Conservation (phyloP, 345 rosid genomes). For the Citrus trifoliata region DNA sequence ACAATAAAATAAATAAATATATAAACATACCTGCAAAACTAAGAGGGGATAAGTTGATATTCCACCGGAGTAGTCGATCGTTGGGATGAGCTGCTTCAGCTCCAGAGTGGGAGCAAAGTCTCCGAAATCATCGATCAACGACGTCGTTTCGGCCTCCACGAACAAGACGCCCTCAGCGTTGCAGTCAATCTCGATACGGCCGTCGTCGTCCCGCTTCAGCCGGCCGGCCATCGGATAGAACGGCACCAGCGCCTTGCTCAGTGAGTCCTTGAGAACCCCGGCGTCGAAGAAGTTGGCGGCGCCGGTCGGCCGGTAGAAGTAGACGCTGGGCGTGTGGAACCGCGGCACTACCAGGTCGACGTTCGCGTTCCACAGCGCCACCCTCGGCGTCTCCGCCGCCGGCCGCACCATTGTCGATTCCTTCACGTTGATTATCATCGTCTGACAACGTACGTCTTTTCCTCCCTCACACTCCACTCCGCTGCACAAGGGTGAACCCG, state of each 20-base stretch:
- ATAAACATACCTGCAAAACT: conserved; percentile 69
- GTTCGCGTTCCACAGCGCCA: conserved; percentile 77
- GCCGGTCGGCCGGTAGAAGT: conserved; percentile 76
- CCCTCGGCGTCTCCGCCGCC: conserved; percentile 56
- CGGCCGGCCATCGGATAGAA: conserved; percentile 98
- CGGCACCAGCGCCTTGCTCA: conserved; percentile 70
- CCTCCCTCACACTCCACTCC: neutral
- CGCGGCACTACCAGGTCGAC: conserved; percentile 87
- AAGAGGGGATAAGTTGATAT: conserved; percentile 69
- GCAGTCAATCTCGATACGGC: conserved; percentile 92
- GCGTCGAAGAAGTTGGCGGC: conserved; percentile 67
- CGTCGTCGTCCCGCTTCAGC: conserved; percentile 62
- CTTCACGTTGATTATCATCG: conserved; percentile 61
- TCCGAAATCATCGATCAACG: conserved; percentile 72
- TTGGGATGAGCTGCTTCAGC: conserved; percentile 81
- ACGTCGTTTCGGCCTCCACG: conserved; percentile 70
- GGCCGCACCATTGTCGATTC: conserved; percentile 77
- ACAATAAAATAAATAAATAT: too few relatives aligned
- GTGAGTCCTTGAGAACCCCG: conserved; percentile 54
- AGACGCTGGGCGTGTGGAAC: conserved; percentile 91
- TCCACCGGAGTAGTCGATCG: conserved; percentile 83
- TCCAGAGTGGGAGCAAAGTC: conserved; percentile 85
- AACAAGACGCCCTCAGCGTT: conserved; percentile 82
- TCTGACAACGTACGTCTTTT: neutral
- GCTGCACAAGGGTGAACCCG: neutral